Evolutionary conservation across 2,329 filamentous ascomycete species (phyloP).

Genomic region (Cytospora chrysosperma): DNA sequence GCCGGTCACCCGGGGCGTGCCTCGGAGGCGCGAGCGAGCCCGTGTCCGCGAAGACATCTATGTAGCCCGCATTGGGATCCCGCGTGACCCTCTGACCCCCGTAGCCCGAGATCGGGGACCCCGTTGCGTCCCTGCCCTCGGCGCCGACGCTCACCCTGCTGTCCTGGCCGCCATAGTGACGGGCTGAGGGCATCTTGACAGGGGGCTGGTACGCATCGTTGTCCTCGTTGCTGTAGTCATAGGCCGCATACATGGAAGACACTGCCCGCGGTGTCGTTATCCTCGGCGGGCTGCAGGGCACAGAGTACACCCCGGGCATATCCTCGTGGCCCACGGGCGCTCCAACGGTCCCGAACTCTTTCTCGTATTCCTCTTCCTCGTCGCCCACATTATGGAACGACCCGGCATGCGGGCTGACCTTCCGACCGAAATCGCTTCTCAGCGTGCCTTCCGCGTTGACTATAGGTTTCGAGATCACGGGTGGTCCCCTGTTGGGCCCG

Average conservation of each 20-base stretch:
- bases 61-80: conserved; percentile 49
- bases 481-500: background rate
- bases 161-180: conserved; percentile 24
- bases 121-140: conserved; percentile 6
- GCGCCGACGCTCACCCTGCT: conserved; percentile 22
- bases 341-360: conserved; percentile 1
- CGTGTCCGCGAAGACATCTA: conserved; percentile 53
- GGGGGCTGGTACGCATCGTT: conserved; percentile 16
- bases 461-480: conserved; percentile 56
- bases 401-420: conserved; percentile 27
- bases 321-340: conserved; percentile 26
- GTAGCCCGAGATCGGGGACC: conserved; percentile 25
- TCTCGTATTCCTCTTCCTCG: conserved; percentile 18
- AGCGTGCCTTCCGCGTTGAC: conserved; percentile 40
- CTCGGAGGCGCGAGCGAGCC: conserved; percentile 36
- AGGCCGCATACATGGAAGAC: conserved; percentile 24
- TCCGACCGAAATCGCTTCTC: conserved; percentile 55
- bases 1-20: conserved; percentile 26
- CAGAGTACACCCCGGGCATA: conserved; percentile 24
- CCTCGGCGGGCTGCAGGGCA: conserved; percentile 21
- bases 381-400: conserved; percentile 16
- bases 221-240: conserved; percentile 21
- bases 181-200: conserved; percentile 22
- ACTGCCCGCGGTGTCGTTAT: conserved; percentile 24
- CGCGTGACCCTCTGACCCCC: conserved; percentile 37